phyloP scores from a whole-genome alignment of 306 rosid species.

The Glycine tomentella region DNA sequence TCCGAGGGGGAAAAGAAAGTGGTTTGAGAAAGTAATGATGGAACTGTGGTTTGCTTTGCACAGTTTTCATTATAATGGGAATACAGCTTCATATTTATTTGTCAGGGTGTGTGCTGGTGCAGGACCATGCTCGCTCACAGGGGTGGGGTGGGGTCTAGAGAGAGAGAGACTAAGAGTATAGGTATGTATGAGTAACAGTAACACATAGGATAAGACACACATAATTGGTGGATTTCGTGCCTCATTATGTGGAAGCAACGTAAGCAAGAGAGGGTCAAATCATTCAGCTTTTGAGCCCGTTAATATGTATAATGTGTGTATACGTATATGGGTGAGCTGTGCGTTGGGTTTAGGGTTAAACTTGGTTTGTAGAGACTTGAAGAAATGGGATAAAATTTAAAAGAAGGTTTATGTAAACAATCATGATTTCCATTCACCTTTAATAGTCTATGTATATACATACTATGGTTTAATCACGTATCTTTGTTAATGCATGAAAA shows the following conservation, averaged over 20 bases:
- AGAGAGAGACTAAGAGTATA: neutral
- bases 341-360: constrained; percentile 22
- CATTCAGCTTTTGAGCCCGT: constrained; percentile 49
- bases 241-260: constrained; percentile 51
- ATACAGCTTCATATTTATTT: constrained; percentile 15
- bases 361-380: neutral
- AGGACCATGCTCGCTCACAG: constrained; percentile 3
- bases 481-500: no score
- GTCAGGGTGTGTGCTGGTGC: constrained; percentile 32
- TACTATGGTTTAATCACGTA: no score
- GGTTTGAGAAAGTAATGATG: constrained; percentile 12
- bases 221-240: constrained; percentile 59
- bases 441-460: no score
- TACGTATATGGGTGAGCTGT: neutral
- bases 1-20: neutral
- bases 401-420: neutral
- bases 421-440: no score
- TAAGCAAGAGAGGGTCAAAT: constrained; percentile 48
- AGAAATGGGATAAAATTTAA: neutral
- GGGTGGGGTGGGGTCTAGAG: constrained; percentile 17
- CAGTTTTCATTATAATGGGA: constrained; percentile 19
- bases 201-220: constrained; percentile 42
- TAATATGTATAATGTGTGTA: constrained; percentile 37
- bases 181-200: constrained; percentile 23
- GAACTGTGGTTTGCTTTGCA: neutral